These are phyloP conservation scores for Zygotorulaspora mrakii DNA, from an alignment of 1,139 yeast species.

Conservation along the genomic window DNA sequence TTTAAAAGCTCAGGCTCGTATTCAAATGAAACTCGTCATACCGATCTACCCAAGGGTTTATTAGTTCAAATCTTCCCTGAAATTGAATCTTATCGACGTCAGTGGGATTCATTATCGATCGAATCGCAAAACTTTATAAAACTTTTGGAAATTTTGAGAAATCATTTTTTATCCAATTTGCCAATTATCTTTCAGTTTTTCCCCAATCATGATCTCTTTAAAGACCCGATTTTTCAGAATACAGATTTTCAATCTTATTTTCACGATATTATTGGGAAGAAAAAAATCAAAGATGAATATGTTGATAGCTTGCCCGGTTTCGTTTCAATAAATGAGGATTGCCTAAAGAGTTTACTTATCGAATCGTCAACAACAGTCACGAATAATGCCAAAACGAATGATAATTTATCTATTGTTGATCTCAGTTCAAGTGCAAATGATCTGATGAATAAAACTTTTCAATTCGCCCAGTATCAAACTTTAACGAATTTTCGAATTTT, in stretches of 20 bases:
- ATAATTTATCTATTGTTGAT: background rate
- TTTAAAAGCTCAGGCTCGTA: constrained; percentile 18
- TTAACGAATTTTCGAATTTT: constrained; percentile 27
- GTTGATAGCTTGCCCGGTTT: constrained; percentile 16
- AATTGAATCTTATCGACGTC: constrained; percentile 26
- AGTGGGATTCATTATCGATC: constrained; percentile 13
- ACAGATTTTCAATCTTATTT: constrained; percentile 27
- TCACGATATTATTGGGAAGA: constrained; percentile 15
- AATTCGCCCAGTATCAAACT: constrained; percentile 32
- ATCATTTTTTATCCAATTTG: constrained; percentile 25
- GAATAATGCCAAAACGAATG: background rate
- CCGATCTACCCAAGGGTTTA: constrained; percentile 17
- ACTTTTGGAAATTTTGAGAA: constrained; percentile 26
- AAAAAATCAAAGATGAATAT: constrained; percentile 7
- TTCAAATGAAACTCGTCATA: background rate
- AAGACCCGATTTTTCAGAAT: constrained; percentile 24
- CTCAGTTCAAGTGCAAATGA: constrained; percentile 9
- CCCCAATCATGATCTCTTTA: constrained; percentile 33
- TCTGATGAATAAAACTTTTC: constrained; percentile 24
- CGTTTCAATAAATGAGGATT: constrained; percentile 7
- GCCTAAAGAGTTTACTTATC: constrained; percentile 14
- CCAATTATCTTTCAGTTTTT: constrained; percentile 31
- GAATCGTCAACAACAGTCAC: constrained; percentile 10
- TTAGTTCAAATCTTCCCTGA: constrained; percentile 33
- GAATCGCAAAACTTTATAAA: constrained; percentile 23